phyloP scores from a whole-genome alignment of 257 asterid genomes.

The Solanum sejunctum region DNA sequence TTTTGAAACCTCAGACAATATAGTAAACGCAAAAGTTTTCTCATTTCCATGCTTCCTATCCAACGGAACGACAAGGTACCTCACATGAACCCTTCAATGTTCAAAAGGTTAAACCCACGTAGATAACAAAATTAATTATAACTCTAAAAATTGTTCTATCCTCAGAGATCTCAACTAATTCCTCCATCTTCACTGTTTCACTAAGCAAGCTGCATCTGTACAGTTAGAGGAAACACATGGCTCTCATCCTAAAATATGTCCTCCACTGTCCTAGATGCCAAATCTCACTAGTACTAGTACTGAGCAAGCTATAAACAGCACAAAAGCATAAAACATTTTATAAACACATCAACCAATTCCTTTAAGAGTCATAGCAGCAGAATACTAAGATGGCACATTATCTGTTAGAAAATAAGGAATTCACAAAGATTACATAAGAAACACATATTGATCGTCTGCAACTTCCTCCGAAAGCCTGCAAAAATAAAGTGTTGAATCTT shows the following conservation, averaged over 20 bases:
- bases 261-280: not conserved
- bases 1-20: no score
- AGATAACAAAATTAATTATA: no score
- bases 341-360: not conserved
- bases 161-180: no score
- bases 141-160: no score
- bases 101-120: no score
- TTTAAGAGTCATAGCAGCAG: not conserved
- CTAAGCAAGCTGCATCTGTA: not conserved
- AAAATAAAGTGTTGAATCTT: not conserved
- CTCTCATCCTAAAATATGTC: not conserved
- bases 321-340: not conserved
- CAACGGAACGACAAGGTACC: no score
- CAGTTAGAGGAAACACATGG: not conserved
- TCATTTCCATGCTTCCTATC: no score
- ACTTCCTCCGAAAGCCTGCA: conserved; percentile 13
- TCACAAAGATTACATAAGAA: not conserved
- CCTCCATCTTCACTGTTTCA: no score
- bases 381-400: not conserved
- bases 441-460: not conserved
- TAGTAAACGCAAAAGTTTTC: no score
- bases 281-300: not conserved
- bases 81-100: no score
- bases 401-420: not conserved
- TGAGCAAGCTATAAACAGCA: not conserved